phyloP scores from a whole-genome alignment of 176 grass and related monocot genomes.

The Poa pratensis region DNA sequence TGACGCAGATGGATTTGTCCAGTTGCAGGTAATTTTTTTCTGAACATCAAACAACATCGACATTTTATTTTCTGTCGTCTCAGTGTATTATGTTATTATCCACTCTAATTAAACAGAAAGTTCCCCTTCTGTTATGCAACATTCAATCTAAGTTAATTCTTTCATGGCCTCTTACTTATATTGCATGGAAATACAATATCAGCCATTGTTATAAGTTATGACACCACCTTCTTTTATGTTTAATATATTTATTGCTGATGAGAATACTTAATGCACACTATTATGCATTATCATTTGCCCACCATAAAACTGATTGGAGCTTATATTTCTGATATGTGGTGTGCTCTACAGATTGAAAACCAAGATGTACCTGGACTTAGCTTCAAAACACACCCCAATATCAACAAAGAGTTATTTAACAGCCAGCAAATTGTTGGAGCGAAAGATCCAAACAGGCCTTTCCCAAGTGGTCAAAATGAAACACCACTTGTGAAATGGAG shows the following conservation, averaged over 20 bases:
- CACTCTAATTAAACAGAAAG: not conserved
- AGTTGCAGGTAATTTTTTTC: constrained; percentile 65
- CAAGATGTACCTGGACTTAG: constrained; percentile 71
- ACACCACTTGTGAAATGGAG: constrained; percentile 91
- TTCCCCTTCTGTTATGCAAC: not conserved
- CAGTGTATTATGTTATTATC: not conserved
- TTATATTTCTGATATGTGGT: constrained; percentile 35
- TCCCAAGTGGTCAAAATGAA: constrained; percentile 91
- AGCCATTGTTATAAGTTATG: not conserved
- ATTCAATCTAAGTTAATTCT: constrained; percentile 7
- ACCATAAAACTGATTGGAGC: not conserved
- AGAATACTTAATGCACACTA: not conserved
- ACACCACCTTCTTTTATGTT: not conserved
- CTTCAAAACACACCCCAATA: constrained; percentile 87
- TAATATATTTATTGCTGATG: constrained; percentile 3
- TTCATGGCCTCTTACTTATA: not conserved
- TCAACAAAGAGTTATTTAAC: constrained; percentile 85
- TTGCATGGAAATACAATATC: not conserved
- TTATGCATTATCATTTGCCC: constrained; percentile 18
- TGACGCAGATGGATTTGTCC: constrained; percentile 79
- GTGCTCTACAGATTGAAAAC: constrained; percentile 71
- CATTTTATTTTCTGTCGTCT: not conserved
- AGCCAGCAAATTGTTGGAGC: constrained; percentile 73
- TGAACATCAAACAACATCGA: not conserved
- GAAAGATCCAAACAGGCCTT: constrained; percentile 89